Evolutionary conservation across 768 basidiomycete species (phyloP), one percentile per base, ranked within the genome.

Genomic region (Boletus coccyginus): DNA sequence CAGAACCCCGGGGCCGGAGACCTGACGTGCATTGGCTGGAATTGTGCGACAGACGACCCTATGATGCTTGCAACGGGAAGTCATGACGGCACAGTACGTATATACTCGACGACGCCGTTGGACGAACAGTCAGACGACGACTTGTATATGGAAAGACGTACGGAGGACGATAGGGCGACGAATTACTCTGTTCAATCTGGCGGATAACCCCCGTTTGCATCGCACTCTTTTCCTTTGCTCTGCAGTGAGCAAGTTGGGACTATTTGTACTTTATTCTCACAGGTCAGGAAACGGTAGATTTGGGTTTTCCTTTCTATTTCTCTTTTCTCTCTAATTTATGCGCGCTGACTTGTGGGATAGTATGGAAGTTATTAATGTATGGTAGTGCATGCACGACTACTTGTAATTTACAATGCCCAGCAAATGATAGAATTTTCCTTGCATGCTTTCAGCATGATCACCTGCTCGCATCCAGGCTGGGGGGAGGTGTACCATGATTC

Each of bases 21-120:
- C 65, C 66, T 92, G 56, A 92, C 91, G 10, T 88, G 87, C 58
- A 81, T 92, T 40, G 87, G 88, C 14, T 92, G 90, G 89, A 92
- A 90, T 65, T 82, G 81, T 55, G 80, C 80, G 3, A 78, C 80
- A 7, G 82, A 79, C 0, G 78, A 73, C 1, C 73, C 71, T 3
- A 70, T 73, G 62, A 77, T 75, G 75, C 83, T 89, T 53, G 88
- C 88, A 9, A 87, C 88, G 1, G 90, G 90, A 38, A 84, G 82
- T 55, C 87, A 90, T 62, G 88, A 92, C 58, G 90, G 90, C 27
- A 82, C 78, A 1, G 81, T 92, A 43, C 78, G 85, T 31, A 81
- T 92, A 46, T 92, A 90, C 85, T 86, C 86, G 14, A 76, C 80
- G 45, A 72, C 74, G 16, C 60, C 62, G 35, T 55, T 56, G 39